Conservation (phyloP, 2,329 filamentous ascomycete species). For the Cordyceps pruinosa region DNA sequence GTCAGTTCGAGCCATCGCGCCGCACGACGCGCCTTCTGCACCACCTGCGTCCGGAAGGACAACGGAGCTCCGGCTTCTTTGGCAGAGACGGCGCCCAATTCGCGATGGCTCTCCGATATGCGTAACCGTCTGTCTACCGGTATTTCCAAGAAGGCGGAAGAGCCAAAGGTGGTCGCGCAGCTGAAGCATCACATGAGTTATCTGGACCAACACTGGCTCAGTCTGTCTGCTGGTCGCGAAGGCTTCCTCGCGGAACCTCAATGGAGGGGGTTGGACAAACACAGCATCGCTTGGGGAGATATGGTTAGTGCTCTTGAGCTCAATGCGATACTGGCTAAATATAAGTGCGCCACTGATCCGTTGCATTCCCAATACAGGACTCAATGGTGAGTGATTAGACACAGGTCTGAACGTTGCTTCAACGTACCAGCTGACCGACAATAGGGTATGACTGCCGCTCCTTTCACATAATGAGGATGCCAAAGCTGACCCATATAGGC, state of each 20-base stretch:
- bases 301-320: constrained; percentile 48
- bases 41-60: background rate
- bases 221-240: constrained; percentile 64
- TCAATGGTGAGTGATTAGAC: constrained; percentile 41
- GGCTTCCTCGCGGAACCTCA: constrained; percentile 60
- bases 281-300: constrained; percentile 76
- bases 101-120: constrained; percentile 24
- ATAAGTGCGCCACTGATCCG: background rate
- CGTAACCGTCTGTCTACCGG: constrained; percentile 17
- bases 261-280: constrained; percentile 55
- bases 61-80: background rate
- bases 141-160: background rate
- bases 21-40: constrained; percentile 4
- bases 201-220: constrained; percentile 54
- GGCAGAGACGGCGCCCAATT: constrained; percentile 14
- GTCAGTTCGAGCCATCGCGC: background rate
- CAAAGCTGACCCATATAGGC: constrained; percentile 15
- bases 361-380: constrained; percentile 29
- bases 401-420: background rate
- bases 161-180: background rate
- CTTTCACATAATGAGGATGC: rapidly evolving
- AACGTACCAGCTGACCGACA: background rate
- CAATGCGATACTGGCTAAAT: background rate
- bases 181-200: constrained; percentile 16
- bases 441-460: background rate